Evolutionary conservation across 192 early-diverging fungal species (phyloP).

Genomic region (Coemansia sp.): DNA sequence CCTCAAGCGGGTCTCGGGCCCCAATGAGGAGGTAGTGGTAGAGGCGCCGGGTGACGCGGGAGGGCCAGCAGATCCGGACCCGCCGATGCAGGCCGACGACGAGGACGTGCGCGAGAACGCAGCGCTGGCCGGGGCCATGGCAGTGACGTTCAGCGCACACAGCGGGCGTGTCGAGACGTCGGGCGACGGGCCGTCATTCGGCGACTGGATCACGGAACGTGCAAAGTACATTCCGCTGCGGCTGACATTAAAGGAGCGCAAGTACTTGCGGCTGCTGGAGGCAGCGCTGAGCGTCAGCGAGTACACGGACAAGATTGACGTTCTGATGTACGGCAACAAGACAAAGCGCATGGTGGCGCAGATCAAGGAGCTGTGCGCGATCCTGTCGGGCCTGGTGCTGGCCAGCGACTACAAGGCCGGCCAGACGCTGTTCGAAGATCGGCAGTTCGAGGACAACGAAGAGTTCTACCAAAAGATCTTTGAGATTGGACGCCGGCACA

Average conservation of each 20-base stretch:
- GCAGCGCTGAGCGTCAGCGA: slow-evolving; percentile 88
- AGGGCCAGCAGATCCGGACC: not conserved
- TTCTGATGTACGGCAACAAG: slow-evolving; percentile 76
- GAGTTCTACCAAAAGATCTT: slow-evolving; percentile 72
- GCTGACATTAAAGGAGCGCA: slow-evolving; percentile 83
- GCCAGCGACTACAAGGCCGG: slow-evolving; percentile 78
- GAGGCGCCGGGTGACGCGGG: not conserved
- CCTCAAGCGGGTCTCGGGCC: slow-evolving; percentile 3
- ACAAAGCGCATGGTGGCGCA: slow-evolving; percentile 85
- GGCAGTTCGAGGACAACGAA: slow-evolving; percentile 64
- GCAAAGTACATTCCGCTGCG: slow-evolving; percentile 94
- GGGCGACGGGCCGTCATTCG: slow-evolving; percentile 52
- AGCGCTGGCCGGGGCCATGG: slow-evolving; percentile 28
- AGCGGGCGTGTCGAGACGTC: slow-evolving; percentile 37
- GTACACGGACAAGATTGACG: slow-evolving; percentile 80
- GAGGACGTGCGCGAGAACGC: not conserved
- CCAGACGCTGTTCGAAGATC: slow-evolving; percentile 68
- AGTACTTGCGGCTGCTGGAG: slow-evolving; percentile 88
- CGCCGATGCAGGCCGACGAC: not conserved
- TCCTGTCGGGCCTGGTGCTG: slow-evolving; percentile 85
- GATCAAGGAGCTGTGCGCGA: slow-evolving; percentile 94
- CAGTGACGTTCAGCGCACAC: slow-evolving; percentile 37
- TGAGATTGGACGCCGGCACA: slow-evolving; percentile 69
- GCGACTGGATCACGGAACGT: slow-evolving; percentile 79
- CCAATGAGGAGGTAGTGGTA: not conserved